phyloP scores from a whole-genome alignment of 495 filamentous ascomycete genomes.

The Hypomontagnella monticulosa region DNA sequence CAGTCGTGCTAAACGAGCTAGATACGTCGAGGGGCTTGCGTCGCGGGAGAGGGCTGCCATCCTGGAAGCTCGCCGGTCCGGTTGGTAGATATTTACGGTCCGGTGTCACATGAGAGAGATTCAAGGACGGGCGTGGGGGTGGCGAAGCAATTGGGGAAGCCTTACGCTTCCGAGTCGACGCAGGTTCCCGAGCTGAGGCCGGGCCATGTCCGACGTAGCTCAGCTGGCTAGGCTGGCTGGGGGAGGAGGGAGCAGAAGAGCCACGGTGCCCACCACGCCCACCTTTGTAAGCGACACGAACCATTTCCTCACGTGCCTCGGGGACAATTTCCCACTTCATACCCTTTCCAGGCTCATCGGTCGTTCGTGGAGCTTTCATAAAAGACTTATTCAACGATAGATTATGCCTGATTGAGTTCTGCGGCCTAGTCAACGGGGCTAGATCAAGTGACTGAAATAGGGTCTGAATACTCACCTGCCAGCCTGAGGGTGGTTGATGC shows the following conservation, averaged over 20 bases:
- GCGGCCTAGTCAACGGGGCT: constrained; percentile 35
- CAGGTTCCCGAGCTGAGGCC: constrained; percentile 57
- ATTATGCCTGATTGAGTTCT: constrained; percentile 98
- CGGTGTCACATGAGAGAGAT: constrained; percentile 62
- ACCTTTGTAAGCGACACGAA: constrained; percentile 56
- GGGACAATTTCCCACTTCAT: constrained; percentile 97
- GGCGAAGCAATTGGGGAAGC: constrained; percentile 61
- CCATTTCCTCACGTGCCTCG: constrained; percentile 78
- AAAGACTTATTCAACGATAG: constrained; percentile 93
- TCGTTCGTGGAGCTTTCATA: constrained; percentile 87
- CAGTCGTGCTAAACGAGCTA: constrained; percentile 65
- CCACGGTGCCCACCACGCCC: constrained; percentile 67
- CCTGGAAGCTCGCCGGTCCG: constrained; percentile 59
- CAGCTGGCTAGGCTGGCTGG: constrained; percentile 55
- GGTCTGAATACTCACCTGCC: constrained; percentile 73
- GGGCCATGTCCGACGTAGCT: constrained; percentile 60
- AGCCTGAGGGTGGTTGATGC: constrained; percentile 74
- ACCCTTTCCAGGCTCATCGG: constrained; percentile 96
- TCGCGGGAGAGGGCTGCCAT: constrained; percentile 65
- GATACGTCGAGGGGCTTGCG: constrained; percentile 54
- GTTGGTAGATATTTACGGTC: constrained; percentile 58
- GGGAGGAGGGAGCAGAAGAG: constrained; percentile 66
- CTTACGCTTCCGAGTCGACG: constrained; percentile 59
- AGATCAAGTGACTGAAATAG: neutral
- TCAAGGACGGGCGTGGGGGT: constrained; percentile 55